Base-by-base conservation (phyloP, 2,329 filamentous ascomycete genomes). In the Hypomyces perniciosus region DNA sequence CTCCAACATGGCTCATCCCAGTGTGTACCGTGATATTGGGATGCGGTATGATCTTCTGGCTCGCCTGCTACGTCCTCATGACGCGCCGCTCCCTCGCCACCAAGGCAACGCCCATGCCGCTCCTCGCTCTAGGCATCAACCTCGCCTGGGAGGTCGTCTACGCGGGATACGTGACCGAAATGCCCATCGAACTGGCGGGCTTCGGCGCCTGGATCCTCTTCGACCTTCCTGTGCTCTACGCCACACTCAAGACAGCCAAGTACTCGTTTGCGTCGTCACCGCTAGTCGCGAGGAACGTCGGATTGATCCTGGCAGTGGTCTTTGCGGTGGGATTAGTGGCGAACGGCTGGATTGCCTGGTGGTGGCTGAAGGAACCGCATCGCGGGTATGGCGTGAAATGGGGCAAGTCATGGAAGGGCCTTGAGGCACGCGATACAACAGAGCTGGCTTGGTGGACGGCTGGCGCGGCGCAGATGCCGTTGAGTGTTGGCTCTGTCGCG, bases 61-160 rank as follows among this genome's bases (percentile, higher is more conserved):
- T 71, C 40, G 52, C 61, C 27, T 62, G 67, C 41, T 79, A 79
- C 62, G 59, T 77, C 42, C 67, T 79, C 55, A 74, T 77, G 65
- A 65, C 68, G 9, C 68, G 64, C 2, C 71, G 74, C 48, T 72
- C 73, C 1, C 59, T 75, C n/a, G 62, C 61, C 46, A 75, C 74
- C 13, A 66, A 68, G 35, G 73, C 73, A 4, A 79, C 76, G 55
- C 69, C 75, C 34, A 75, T 78, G 62, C 76, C 77, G 0, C 59
- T 78, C 8, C 59, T 77, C 44, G 68, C 73, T 1, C 70, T 79
- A 8, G 69, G 70, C 10, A 58, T 74, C 58, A 79, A 80, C 53
- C 68, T 79, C 33, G 71, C 70, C 1, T 79, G 77, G 76, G 76
- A 80, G 58, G 60, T 76, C 3, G 65, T 80, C 48, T 77, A 75